Conservation (phyloP, 176 grass and related monocot species). For the bread wheat (Triticum aestivum) region IWGSC_CS_RefSeq_v2.1 NC_057798.1:66200527-66201026, state of each 20-base stretch:
- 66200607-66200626: not conserved
- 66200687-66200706: conserved; percentile 18
- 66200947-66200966: conserved; percentile 8
- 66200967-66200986: conserved; percentile 20
- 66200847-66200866: conserved; percentile 83
- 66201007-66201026: not conserved
- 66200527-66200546: conserved; percentile 48
- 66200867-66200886: conserved; percentile 80
- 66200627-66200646: not conserved
- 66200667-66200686: not conserved
- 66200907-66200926: conserved; percentile 28
- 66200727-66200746: conserved; percentile 6
- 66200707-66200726: not conserved
- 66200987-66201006: conserved; percentile 6
- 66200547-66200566: conserved; percentile 22
- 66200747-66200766: conserved; percentile 10
- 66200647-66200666: conserved; percentile 7
- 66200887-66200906: conserved; percentile 63
- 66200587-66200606: conserved; percentile 1
- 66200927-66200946: conserved; percentile 24
- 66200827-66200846: conserved; percentile 65
- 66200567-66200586: conserved; percentile 7
- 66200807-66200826: conserved; percentile 55
- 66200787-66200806: conserved; percentile 12
- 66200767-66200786: conserved; percentile 21